Evolutionary conservation across 2,329 filamentous ascomycete genomes (phyloP), one percentile per base, ranked within the genome.

Genomic region (Fusarium stilboides): DNA sequence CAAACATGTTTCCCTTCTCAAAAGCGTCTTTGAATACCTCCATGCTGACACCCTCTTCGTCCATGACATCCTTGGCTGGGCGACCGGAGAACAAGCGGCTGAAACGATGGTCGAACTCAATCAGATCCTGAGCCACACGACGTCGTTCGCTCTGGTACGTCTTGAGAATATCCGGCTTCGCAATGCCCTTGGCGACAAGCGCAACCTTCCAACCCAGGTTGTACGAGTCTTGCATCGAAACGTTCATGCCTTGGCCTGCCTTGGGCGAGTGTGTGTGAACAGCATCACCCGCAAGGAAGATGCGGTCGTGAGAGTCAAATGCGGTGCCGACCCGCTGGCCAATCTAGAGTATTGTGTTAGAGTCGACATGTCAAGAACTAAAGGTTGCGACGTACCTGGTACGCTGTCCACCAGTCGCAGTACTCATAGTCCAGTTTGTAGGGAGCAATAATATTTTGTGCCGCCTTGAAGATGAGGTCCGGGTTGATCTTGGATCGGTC

Each of bases 211-310:
- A 89, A 0, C 85, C 86, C 0, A 88, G 82, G 54, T 88, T 88
- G 74, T 71, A 76, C 3, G 73, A 58, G 75, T 93, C 91, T 70
- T 91, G 89, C 87, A 93, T 91, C 31, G 84, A 87, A 3, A 91
- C 87, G 69, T 93, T 93, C 89, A 92, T 92, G 14, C 91, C 90
- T 73, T 92, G 89, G 3, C 89, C 89, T 1, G 88, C 89, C 73
- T 91, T 91, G 20, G 89, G 89, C 56, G 65, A 72, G 66, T 86
- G 84, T 1, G 84, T 87, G 69, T 85, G 83, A 2, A 87, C 86
- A 2, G 89, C 90, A 76, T 92, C 91, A 3, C 91, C 91, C 0
- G 90, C 89, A 6, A 93, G 82, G 75, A 94, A 94, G 12, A 94
- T 83, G 2, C 89, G 84, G 34, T 86, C 83, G 19, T 81, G 77